Percentiles rank a stretch among this genome's conserved stretches.
Conservation (phyloP, 2,329 filamentous ascomycete genomes). For the Apiospora kogelbergensis region DNA sequence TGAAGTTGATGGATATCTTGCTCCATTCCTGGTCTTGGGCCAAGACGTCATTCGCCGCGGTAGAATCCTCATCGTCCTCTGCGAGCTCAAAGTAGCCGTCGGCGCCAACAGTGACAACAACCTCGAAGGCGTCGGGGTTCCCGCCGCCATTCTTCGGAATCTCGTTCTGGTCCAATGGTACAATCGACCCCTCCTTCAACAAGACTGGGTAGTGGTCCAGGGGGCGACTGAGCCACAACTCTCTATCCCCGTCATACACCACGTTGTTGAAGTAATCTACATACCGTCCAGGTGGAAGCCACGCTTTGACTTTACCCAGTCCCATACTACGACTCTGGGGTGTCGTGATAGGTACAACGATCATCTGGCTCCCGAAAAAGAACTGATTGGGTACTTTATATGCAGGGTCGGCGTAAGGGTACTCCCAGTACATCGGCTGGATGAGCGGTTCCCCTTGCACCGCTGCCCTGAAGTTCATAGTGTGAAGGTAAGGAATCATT, state of each 20-base stretch:
- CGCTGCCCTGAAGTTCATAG: slow-evolving; percentile 50
- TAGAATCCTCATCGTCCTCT: slow-evolving; percentile 38
- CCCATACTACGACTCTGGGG: slow-evolving; percentile 47
- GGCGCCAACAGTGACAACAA: slow-evolving; percentile 46
- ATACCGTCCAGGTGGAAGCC: slow-evolving; percentile 55
- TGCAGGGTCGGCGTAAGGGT: slow-evolving; percentile 50
- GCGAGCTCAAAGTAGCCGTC: slow-evolving; percentile 49
- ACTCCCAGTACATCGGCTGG: slow-evolving; percentile 64
- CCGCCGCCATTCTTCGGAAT: slow-evolving; percentile 45
- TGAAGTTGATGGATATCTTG: slow-evolving; percentile 6
- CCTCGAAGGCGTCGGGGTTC: slow-evolving; percentile 47
- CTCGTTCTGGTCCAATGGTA: slow-evolving; percentile 50
- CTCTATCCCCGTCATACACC: slow-evolving; percentile 57
- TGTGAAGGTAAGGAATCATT: slow-evolving; percentile 60
- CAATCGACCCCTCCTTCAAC: slow-evolving; percentile 55
- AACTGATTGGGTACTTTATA: slow-evolving; percentile 59
- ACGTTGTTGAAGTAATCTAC: slow-evolving; percentile 59
- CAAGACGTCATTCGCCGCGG: not conserved
- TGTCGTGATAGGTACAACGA: slow-evolving; percentile 56
- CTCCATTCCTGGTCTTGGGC: not conserved
- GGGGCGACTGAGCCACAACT: slow-evolving; percentile 49
- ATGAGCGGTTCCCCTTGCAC: slow-evolving; percentile 50
- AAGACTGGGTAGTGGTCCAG: slow-evolving; percentile 54
- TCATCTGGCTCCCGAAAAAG: slow-evolving; percentile 55
- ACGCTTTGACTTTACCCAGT: slow-evolving; percentile 48